Evolutionary conservation across 768 basidiomycete genomes (phyloP).

Genomic region (Pleurotus citrinopileatus): DNA sequence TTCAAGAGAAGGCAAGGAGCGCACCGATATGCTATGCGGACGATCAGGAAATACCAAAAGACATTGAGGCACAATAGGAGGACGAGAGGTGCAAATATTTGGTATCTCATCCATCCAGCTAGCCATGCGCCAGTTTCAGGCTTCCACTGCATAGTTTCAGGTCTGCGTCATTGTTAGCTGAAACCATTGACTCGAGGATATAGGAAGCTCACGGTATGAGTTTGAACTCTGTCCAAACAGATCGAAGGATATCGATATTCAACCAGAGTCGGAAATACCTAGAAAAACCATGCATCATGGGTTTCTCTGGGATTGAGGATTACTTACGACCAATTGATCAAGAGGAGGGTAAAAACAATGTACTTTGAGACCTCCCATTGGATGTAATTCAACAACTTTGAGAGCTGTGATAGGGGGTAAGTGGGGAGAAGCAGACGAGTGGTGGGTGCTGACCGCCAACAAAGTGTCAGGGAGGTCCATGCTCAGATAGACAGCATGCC

Average conservation of each 20-base stretch:
- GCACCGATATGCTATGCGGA: constrained; percentile 72
- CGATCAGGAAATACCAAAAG: constrained; percentile 91
- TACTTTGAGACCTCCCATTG: constrained; percentile 62
- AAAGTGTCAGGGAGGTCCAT: constrained; percentile 96
- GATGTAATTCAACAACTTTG: constrained; percentile 89
- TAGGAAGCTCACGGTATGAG: constrained; percentile 77
- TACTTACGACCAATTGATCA: constrained; percentile 79
- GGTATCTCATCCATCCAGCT: constrained; percentile 74
- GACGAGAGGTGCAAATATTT: constrained; percentile 72
- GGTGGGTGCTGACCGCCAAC: constrained; percentile 62
- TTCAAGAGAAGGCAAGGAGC: not conserved
- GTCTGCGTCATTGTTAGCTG: constrained; percentile 33
- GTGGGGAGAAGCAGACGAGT: not conserved
- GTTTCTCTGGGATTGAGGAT: not conserved
- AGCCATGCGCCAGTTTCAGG: constrained; percentile 68
- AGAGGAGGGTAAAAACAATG: constrained; percentile 60
- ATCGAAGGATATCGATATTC: constrained; percentile 84
- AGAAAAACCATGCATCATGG: constrained; percentile 1
- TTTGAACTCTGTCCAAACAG: constrained; percentile 78
- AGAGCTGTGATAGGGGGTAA: constrained; percentile 44
- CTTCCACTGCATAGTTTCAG: constrained; percentile 52
- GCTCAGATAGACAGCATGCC: constrained; percentile 89
- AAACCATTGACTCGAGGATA: not conserved
- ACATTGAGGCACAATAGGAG: constrained; percentile 82
- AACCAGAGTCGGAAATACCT: constrained; percentile 95